Conservation (phyloP, 345 rosid genomes). For the Eucalyptus victrix region DNA sequence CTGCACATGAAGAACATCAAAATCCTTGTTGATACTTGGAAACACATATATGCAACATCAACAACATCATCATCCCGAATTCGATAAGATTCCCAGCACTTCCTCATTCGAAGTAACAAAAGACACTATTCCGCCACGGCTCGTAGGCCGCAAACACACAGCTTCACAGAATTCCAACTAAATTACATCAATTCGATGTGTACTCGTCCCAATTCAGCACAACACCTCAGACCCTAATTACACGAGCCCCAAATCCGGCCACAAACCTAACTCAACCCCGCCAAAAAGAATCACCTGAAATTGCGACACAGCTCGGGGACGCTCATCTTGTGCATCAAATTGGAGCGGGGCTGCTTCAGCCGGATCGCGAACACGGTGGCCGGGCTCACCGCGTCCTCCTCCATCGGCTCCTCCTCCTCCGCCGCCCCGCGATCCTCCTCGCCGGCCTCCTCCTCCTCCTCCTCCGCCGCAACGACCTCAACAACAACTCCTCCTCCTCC, state of each 20-base stretch:
- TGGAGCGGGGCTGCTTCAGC: slow-evolving; percentile 82
- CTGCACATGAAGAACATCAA: not conserved
- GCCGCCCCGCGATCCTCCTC: not conserved
- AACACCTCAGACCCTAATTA: not conserved
- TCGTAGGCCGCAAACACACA: not conserved
- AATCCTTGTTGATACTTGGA: not conserved
- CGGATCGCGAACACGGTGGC: slow-evolving; percentile 83
- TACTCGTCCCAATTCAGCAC: not conserved
- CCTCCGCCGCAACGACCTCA: not conserved
- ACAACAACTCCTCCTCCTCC: not conserved
- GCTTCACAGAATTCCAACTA: not conserved
- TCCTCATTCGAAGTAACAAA: not conserved
- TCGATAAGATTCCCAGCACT: not conserved
- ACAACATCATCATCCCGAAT: not conserved
- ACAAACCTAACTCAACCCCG: not conserved
- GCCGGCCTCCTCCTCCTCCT: slow-evolving; percentile 22
- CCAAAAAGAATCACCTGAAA: slow-evolving; percentile 39
- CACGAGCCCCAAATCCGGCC: not conserved
- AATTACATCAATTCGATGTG: not conserved
- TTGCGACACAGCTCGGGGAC: slow-evolving; percentile 19
- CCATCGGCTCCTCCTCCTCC: slow-evolving; percentile 60
- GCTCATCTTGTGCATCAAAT: slow-evolving; percentile 55
- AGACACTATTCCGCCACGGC: not conserved
- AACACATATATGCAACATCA: not conserved
- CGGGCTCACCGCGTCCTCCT: slow-evolving; percentile 64